Conservation (phyloP, 2,329 filamentous ascomycete genomes). For the Aspergillus aculeatinus region DNA sequence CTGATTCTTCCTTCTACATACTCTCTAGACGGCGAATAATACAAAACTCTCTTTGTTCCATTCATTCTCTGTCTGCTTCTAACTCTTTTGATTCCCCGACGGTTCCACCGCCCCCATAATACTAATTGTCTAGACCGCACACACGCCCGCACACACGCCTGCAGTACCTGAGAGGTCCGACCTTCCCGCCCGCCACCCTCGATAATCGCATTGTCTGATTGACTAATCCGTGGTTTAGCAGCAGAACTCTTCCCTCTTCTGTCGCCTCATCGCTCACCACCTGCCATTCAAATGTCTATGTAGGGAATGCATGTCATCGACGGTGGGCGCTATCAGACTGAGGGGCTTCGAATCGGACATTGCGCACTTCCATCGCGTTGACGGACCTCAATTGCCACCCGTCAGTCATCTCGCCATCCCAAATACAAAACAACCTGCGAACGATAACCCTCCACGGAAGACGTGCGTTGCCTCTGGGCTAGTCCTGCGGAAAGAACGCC, state of each 20-base stretch:
- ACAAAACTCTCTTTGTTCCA: slow-evolving; percentile 2
- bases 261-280: background rate
- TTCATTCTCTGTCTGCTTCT: slow-evolving; percentile 1
- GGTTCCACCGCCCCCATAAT: slow-evolving; percentile 7
- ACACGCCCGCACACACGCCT: background rate
- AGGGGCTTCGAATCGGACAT: slow-evolving; percentile 9
- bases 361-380: slow-evolving; percentile 6
- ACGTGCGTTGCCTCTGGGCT: background rate
- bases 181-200: slow-evolving; percentile 1
- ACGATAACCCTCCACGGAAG: background rate
- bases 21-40: slow-evolving; percentile 19
- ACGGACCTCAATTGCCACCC: slow-evolving; percentile 16
- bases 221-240: slow-evolving; percentile 5
- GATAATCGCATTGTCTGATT: background rate
- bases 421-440: background rate
- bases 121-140: slow-evolving; percentile 5
- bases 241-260: background rate
- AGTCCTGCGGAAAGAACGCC: background rate
- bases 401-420: slow-evolving; percentile 1
- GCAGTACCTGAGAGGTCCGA: slow-evolving; percentile 6
- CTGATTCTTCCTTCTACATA: slow-evolving; percentile 26
- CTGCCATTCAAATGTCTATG: background rate
- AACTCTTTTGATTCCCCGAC: background rate
- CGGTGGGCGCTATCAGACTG: slow-evolving; percentile 2
- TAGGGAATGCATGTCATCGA: slow-evolving; percentile 9